phyloP scores from a whole-genome alignment of 352 stramenopile species.

The Pythium pyrilobum region DNA sequence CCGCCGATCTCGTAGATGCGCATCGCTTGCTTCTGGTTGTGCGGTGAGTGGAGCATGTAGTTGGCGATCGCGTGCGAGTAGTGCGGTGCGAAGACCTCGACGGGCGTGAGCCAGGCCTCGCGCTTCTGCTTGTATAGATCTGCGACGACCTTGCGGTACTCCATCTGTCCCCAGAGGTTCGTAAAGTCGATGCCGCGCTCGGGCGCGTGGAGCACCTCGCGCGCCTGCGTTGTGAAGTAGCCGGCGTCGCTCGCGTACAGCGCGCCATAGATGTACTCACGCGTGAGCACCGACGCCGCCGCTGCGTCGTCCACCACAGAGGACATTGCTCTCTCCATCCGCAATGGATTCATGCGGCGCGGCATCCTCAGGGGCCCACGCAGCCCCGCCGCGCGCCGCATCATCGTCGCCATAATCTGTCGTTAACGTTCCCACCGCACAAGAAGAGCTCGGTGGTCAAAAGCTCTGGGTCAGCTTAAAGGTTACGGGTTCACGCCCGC shows the following conservation, averaged over 20 bases:
- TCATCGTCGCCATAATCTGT: background rate
- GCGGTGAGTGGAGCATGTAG: constrained; percentile 82
- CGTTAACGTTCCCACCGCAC: background rate
- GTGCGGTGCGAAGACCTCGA: constrained; percentile 85
- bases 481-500: too few relatives aligned
- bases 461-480: constrained; percentile 5
- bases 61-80: constrained; percentile 86
- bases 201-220: constrained; percentile 71
- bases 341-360: background rate
- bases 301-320: background rate
- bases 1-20: constrained; percentile 86
- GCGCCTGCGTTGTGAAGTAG: constrained; percentile 77
- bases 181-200: constrained; percentile 60
- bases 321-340: background rate
- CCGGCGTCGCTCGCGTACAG: constrained; percentile 73
- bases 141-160: constrained; percentile 62
- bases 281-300: constrained; percentile 40
- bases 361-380: background rate
- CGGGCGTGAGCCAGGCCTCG: constrained; percentile 88
- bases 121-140: constrained; percentile 60
- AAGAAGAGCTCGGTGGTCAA: background rate
- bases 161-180: constrained; percentile 66
- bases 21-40: constrained; percentile 25
- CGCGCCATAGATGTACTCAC: constrained; percentile 80
- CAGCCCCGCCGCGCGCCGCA: background rate